These are phyloP conservation scores for Tolypocladium paradoxum DNA, from an alignment of 2,329 filamentous ascomycete species.

Conservation along the genomic window DNA sequence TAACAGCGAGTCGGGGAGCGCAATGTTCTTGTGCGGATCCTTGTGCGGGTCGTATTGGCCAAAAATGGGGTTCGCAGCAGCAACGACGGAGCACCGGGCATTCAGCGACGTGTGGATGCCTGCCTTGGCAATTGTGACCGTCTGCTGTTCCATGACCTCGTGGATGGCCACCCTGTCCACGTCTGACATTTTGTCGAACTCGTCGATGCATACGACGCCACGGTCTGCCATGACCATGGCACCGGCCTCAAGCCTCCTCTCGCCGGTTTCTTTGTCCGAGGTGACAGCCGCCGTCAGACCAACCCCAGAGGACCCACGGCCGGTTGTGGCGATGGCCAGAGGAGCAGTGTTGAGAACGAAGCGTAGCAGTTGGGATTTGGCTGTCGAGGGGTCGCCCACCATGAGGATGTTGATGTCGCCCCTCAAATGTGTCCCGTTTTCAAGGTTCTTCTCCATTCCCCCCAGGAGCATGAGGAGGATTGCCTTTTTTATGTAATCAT, in stretches of 20 bases:
- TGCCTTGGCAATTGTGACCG: slow-evolving; percentile 96
- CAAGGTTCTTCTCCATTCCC: slow-evolving; percentile 96
- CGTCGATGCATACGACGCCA: slow-evolving; percentile 96
- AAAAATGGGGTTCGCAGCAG: slow-evolving; percentile 94
- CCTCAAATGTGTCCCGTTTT: slow-evolving; percentile 94
- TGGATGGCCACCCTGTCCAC: slow-evolving; percentile 96
- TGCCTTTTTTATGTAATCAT: slow-evolving; percentile 96
- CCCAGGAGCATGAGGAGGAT: slow-evolving; percentile 91
- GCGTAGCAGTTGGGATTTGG: slow-evolving; percentile 93
- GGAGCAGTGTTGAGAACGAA: slow-evolving; percentile 97
- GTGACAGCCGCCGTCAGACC: slow-evolving; percentile 96
- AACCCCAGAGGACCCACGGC: slow-evolving; percentile 91
- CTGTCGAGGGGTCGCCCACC: slow-evolving; percentile 97
- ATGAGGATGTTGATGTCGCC: slow-evolving; percentile 99
- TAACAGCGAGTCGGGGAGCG: slow-evolving; percentile 86
- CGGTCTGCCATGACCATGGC: slow-evolving; percentile 97
- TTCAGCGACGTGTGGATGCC: slow-evolving; percentile 97
- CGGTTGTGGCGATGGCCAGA: slow-evolving; percentile 91
- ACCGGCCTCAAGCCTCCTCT: slow-evolving; percentile 87
- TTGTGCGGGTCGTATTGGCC: slow-evolving; percentile 98
- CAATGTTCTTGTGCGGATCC: slow-evolving; percentile 97
- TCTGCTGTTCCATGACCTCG: slow-evolving; percentile 99
- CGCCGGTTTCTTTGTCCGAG: slow-evolving; percentile 92
- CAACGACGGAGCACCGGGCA: slow-evolving; percentile 90
- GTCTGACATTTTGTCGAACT: slow-evolving; percentile 99